Evolutionary conservation across 352 stramenopile genomes (phyloP).

Genomic region (Pythium rishiriense): DNA sequence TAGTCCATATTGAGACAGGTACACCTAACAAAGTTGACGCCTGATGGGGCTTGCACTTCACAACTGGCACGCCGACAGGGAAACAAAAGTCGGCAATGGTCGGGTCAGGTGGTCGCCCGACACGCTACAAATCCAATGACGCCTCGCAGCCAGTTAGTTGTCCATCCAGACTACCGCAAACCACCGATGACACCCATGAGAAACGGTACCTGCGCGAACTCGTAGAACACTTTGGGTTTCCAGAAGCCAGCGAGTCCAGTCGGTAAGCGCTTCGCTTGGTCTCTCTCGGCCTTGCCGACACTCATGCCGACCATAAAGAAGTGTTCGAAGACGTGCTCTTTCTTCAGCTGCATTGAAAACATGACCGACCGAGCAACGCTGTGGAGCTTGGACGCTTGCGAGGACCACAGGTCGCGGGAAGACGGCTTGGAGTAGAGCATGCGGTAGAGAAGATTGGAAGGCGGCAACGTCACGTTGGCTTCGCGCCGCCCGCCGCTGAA

Average conservation of each 20-base stretch:
- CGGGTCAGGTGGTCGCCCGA: constrained; percentile 37
- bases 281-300: constrained; percentile 35
- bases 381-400: constrained; percentile 50
- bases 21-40: constrained; percentile 44
- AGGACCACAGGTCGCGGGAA: constrained; percentile 58
- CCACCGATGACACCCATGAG: no score
- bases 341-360: constrained; percentile 80
- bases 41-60: constrained; percentile 59
- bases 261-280: constrained; percentile 27
- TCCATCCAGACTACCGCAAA: no score
- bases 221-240: constrained; percentile 73
- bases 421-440: constrained; percentile 78
- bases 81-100: constrained; percentile 84
- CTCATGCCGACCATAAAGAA: constrained; percentile 71
- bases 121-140: constrained; percentile 11
- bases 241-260: constrained; percentile 50
- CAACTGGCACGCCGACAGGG: constrained; percentile 63
- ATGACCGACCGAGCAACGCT: constrained; percentile 72
- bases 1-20: constrained; percentile 71
- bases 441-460: constrained; percentile 69
- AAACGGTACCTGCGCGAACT: constrained; percentile 52
- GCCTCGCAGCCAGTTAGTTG: no score
- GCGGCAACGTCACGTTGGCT: constrained; percentile 30
- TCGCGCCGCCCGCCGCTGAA: constrained; percentile 11
- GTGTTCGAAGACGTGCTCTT: constrained; percentile 81